Evolutionary conservation across 352 stramenopile species (phyloP).

Genomic region (Thraustotheca clavata): DNA sequence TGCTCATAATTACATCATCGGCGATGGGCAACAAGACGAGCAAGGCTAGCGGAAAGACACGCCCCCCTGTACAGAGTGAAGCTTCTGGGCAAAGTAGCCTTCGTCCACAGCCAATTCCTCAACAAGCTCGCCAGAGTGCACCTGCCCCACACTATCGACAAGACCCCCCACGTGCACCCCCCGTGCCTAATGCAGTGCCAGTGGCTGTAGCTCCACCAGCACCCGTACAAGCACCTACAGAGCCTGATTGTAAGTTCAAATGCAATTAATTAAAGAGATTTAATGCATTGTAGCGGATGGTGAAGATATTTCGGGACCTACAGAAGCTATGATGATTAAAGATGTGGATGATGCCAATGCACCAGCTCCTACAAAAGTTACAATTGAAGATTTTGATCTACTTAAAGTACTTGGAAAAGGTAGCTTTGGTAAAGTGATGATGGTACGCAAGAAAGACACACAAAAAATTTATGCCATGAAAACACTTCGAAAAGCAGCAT

Average conservation of each 20-base stretch:
- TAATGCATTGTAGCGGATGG: conserved; percentile 36
- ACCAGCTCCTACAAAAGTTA: conserved; percentile 64
- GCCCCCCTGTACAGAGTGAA: conserved; percentile 14
- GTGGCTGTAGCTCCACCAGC: conserved; percentile 1
- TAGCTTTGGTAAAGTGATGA: conserved; percentile 94
- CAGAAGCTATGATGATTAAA: conserved; percentile 75
- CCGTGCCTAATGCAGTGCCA: conserved; percentile 40
- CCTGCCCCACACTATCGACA: conserved; percentile 18
- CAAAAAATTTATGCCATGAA: conserved; percentile 95
- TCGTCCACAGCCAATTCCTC: conserved; percentile 16
- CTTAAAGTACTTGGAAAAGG: conserved; percentile 93
- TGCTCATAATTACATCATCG: conserved; percentile 8
- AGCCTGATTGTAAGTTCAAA: conserved; percentile 16
- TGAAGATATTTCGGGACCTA: conserved; percentile 70
- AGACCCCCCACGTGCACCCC: conserved; percentile 40
- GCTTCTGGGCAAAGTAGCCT: background rate
- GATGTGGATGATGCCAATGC: conserved; percentile 59
- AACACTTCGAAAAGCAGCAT: conserved; percentile 86
- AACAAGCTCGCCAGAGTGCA: conserved; percentile 5
- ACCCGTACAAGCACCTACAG: background rate
- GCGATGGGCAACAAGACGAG: conserved; percentile 22
- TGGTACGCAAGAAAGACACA: conserved; percentile 91
- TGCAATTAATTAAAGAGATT: background rate
- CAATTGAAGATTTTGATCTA: conserved; percentile 89
- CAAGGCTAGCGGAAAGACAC: conserved; percentile 17